Percentiles rank a stretch among this genome's conserved stretches.
Conservation (phyloP, 2,329 filamentous ascomycete species). For the Ophiostoma perfectum region DNA sequence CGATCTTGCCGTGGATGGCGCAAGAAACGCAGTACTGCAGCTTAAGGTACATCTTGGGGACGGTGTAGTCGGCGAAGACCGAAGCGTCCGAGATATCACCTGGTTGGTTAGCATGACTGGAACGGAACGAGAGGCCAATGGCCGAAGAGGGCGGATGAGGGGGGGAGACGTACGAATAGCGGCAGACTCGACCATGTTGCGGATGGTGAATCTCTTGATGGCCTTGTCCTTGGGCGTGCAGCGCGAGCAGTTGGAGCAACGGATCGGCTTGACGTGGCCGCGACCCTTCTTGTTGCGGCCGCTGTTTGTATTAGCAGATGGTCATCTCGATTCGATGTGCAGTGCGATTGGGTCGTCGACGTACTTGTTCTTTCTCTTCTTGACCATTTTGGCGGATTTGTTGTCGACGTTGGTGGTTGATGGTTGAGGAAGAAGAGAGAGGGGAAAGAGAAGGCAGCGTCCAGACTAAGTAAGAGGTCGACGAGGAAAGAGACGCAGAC, state of each 20-base stretch:
- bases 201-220: constrained; percentile 99
- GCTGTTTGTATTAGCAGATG: constrained; percentile 43
- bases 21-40: constrained; percentile 99
- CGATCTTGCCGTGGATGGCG: constrained; percentile 99
- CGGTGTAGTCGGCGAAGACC: constrained; percentile 98
- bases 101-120: constrained; percentile 36
- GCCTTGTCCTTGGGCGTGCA: constrained; percentile 99
- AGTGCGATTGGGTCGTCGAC: constrained; percentile 28
- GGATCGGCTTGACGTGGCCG: constrained; percentile 99
- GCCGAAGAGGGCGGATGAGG: no score
- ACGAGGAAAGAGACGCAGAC: background rate
- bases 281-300: constrained; percentile 99
- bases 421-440: constrained; percentile 19
- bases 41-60: constrained; percentile 99
- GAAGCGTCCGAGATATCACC: constrained; percentile 99
- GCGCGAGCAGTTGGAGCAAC: constrained; percentile 66
- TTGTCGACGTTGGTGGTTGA: constrained; percentile 16
- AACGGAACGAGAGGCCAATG: no score
- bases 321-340: constrained; percentile 26
- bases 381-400: constrained; percentile 29
- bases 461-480: constrained; percentile 6
- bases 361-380: constrained; percentile 48
- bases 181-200: constrained; percentile 99
- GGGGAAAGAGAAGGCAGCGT: constrained; percentile 8
- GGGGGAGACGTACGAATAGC: constrained; percentile 79